Conservation (phyloP, 331 rosid genomes). For the Arachis monticola region DNA sequence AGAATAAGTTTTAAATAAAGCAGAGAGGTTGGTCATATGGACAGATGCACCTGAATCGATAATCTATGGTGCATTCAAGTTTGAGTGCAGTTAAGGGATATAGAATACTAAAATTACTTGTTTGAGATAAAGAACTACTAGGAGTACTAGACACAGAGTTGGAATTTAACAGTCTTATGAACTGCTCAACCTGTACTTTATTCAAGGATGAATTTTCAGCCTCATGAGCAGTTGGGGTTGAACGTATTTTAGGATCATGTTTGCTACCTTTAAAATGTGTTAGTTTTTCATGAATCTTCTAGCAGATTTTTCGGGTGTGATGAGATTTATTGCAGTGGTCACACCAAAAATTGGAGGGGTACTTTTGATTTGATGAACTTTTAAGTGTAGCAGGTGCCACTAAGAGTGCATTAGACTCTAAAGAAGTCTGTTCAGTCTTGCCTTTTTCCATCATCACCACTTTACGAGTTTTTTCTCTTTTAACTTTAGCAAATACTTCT, state of each 20-base stretch:
- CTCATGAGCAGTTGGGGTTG: too few relatives aligned
- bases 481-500: background rate
- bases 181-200: conserved; percentile 12
- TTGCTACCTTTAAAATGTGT: too few relatives aligned
- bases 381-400: too few relatives aligned
- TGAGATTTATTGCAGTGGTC: too few relatives aligned
- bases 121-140: conserved; percentile 17
- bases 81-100: background rate
- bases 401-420: too few relatives aligned
- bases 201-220: background rate
- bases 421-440: too few relatives aligned
- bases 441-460: background rate
- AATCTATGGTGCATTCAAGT: background rate
- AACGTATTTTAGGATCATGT: too few relatives aligned
- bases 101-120: background rate
- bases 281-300: too few relatives aligned
- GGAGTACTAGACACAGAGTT: conserved; percentile 1
- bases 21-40: conserved; percentile 3
- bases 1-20: conserved; percentile 16
- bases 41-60: background rate
- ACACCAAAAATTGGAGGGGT: too few relatives aligned
- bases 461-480: background rate
- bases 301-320: too few relatives aligned
- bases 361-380: too few relatives aligned
- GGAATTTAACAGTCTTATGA: conserved; percentile 5